Evolutionary conservation across 495 filamentous ascomycete species (phyloP).

Genomic region (Penicillium malachiteum): DNA sequence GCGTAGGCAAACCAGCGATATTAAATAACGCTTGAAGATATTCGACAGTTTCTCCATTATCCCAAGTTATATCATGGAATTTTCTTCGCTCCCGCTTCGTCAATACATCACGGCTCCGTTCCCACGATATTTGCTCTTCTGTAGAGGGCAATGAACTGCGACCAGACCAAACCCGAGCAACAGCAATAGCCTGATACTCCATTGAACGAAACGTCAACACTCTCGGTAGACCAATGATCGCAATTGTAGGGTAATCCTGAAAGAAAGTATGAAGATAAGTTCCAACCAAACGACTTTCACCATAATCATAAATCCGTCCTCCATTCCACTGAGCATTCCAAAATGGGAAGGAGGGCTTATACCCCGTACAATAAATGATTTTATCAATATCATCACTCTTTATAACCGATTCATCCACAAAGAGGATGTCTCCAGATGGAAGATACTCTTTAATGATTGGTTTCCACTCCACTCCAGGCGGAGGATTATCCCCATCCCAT

Average conservation of each 20-base stretch:
- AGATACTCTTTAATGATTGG: background rate
- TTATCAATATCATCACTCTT: background rate
- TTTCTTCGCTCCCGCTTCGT: background rate
- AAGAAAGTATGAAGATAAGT: constrained; percentile 4
- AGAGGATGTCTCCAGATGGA: background rate
- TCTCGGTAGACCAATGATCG: background rate
- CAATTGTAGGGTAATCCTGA: background rate
- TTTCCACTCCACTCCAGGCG: background rate
- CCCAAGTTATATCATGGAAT: constrained; percentile 2
- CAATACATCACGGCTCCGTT: background rate
- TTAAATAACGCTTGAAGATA: constrained; percentile 2
- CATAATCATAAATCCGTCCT: background rate
- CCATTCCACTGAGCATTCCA: background rate
- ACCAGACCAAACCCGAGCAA: constrained; percentile 3
- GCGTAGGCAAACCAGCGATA: background rate
- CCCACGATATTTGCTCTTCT: background rate
- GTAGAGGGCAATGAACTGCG: background rate
- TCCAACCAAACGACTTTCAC: background rate
- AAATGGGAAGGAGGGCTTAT: constrained; percentile 3
- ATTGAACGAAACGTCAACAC: constrained; percentile 6
- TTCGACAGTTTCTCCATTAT: background rate
- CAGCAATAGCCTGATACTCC: constrained; percentile 5
- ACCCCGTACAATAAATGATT: constrained; percentile 2
- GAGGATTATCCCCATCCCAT: constrained; percentile 1
- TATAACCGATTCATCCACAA: background rate